Percentiles rank a stretch among this genome's conserved stretches.
phyloP scores from a whole-genome alignment of 179 eudicot species.

The Actinidia chinensis region DNA sequence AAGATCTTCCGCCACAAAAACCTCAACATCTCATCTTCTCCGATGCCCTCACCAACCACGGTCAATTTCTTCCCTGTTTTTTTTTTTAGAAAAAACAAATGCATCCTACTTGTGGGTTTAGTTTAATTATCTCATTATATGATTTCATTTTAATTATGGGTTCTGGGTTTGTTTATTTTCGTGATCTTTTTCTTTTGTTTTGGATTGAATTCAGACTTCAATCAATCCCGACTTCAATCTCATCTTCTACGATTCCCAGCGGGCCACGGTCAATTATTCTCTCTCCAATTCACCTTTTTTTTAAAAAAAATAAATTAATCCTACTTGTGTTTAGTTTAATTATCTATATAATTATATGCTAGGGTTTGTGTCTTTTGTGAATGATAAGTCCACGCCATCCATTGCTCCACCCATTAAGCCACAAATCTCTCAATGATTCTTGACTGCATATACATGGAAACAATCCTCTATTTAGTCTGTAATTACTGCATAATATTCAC shows the following conservation, averaged over 20 bases:
- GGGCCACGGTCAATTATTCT: slow-evolving; percentile 69
- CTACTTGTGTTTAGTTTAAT: background rate
- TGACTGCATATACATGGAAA: too few relatives aligned
- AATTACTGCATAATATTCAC: too few relatives aligned
- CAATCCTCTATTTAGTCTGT: too few relatives aligned
- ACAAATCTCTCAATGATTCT: too few relatives aligned
- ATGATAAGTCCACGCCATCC: too few relatives aligned
- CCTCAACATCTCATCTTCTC: slow-evolving; percentile 62
- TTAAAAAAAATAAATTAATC: too few relatives aligned
- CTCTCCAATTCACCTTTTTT: slow-evolving; percentile 31
- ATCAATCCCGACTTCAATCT: slow-evolving; percentile 38
- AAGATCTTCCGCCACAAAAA: too few relatives aligned
- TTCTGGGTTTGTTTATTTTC: background rate
- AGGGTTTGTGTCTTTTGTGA: too few relatives aligned
- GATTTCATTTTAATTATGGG: background rate
- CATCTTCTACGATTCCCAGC: too few relatives aligned
- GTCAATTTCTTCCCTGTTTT: background rate
- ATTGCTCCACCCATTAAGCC: too few relatives aligned
- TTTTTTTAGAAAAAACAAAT: background rate
- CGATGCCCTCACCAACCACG: slow-evolving; percentile 48
- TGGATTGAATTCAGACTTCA: slow-evolving; percentile 47
- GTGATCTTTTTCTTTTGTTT: slow-evolving; percentile 11
- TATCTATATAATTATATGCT: too few relatives aligned
- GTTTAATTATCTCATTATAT: background rate
- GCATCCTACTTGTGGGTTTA: background rate